Evolutionary conservation across 345 rosid species (phyloP), one percentile per base, ranked within the genome.

Genomic region (Salix arbutifolia): DNA sequence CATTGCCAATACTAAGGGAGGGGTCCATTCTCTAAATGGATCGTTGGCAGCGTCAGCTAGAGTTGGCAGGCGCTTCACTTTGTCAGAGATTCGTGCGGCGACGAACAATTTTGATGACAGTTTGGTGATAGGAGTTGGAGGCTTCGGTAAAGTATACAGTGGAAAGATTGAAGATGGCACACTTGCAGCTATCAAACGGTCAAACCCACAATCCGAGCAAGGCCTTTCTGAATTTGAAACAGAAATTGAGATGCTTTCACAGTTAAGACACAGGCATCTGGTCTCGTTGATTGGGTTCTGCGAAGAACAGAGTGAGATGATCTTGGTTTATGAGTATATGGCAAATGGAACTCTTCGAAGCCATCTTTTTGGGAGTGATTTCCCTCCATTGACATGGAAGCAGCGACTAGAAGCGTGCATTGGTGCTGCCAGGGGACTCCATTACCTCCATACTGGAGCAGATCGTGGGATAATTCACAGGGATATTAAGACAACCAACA

Each of bases 241-340:
- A 2, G 97, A 94, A 85, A 94, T 94, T 28, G 91, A 91, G 82
- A 89, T 91, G 97, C 92, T 94, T 0, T 94, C 97, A 1, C 86
- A 90, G 77, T 95, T 94, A 60, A 88, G 98, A 82, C 98, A 92
- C 77, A 84, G 91, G 81, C 98, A 94, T 84, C 81, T 92, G 35
- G 98, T 94, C 52, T 92, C 97, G 65, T 66, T 94, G 87, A 87
- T 94, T 67, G 98, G 97, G 21, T 94, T 92, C 86, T 94, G 97
- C 11, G 95, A 94, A 67, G 95, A 94, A 68, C 88, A 92, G 19
- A 87, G 77, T 68, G 98, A 94, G 85, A 92, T 92, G 98, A 94
- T 94, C 76, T 80, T 94, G 89, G 97, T 94, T 66, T 94, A 94
- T 52, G 97, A 94, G 80, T 94, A 87, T 72, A 92, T 94, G 98